Evolutionary conservation across 306 rosid genomes (phyloP).

Genomic region (Rosa chinensis): DNA sequence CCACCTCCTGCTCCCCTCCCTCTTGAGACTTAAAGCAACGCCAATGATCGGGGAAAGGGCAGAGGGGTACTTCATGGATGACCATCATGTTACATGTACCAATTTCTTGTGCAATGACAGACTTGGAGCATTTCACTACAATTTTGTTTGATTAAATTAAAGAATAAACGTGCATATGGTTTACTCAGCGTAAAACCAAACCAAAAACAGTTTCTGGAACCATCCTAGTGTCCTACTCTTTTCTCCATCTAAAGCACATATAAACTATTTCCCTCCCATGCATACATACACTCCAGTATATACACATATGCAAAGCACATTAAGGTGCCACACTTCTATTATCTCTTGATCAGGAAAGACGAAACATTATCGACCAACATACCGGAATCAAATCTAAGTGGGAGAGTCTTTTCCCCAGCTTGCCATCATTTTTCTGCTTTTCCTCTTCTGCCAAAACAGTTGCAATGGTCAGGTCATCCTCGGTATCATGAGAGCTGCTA

Average conservation of each 20-base stretch:
- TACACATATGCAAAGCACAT: background rate
- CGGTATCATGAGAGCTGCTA: too few relatives aligned
- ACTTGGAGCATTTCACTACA: background rate
- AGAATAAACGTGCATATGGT: background rate
- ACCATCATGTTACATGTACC: background rate
- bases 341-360: background rate
- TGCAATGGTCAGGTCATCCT: too few relatives aligned
- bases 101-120: background rate
- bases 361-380: constrained; percentile 12
- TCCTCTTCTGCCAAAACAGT: too few relatives aligned
- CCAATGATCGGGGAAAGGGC: background rate
- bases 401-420: constrained; percentile 81
- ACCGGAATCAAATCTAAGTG: constrained; percentile 97
- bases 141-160: background rate
- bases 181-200: background rate
- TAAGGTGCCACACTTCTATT: background rate
- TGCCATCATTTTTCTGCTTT: too few relatives aligned
- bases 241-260: too few relatives aligned
- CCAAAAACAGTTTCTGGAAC: background rate
- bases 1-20: too few relatives aligned
- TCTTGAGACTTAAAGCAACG: background rate
- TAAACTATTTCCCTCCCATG: too few relatives aligned
- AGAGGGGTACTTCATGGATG: background rate
- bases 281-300: too few relatives aligned
- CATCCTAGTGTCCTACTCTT: background rate